Conservation (phyloP, 106 monocot species). For the Dactylorhiza incarnata region DNA sequence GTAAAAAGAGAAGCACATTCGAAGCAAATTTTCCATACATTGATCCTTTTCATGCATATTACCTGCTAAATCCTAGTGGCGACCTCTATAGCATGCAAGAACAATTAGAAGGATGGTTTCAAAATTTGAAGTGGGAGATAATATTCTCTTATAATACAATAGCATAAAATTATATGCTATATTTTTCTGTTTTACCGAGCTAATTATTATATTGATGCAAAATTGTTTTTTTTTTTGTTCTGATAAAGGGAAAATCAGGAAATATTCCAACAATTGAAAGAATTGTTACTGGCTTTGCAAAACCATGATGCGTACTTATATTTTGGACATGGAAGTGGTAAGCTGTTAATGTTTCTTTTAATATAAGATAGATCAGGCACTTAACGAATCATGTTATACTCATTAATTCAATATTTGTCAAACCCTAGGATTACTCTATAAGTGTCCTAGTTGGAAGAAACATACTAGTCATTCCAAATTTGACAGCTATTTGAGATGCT, state of each 20-base stretch:
- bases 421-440: too few species aligned
- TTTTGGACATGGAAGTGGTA: slow-evolving; percentile 98
- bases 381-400: too few species aligned
- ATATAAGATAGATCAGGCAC: too few species aligned
- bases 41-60: slow-evolving; percentile 54
- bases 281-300: slow-evolving; percentile 49
- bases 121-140: slow-evolving; percentile 57
- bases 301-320: slow-evolving; percentile 82
- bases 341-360: too few species aligned
- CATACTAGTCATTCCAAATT: too few species aligned
- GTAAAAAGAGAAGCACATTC: slow-evolving; percentile 1
- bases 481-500: too few species aligned
- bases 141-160: neutral
- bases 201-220: too few species aligned
- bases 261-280: slow-evolving; percentile 46
- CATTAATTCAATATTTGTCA: too few species aligned
- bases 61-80: slow-evolving; percentile 75
- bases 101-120: slow-evolving; percentile 73
- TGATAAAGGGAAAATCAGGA: slow-evolving; percentile 68
- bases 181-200: too few species aligned
- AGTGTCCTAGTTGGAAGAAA: too few species aligned
- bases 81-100: slow-evolving; percentile 55
- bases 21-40: slow-evolving; percentile 37
- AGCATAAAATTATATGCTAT: too few species aligned
- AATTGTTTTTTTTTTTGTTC: neutral